Percentiles rank a stretch among this genome's conserved stretches.
Conservation (phyloP, 2,329 filamentous ascomycete species). For the Cordyceps tenuipes region DNA sequence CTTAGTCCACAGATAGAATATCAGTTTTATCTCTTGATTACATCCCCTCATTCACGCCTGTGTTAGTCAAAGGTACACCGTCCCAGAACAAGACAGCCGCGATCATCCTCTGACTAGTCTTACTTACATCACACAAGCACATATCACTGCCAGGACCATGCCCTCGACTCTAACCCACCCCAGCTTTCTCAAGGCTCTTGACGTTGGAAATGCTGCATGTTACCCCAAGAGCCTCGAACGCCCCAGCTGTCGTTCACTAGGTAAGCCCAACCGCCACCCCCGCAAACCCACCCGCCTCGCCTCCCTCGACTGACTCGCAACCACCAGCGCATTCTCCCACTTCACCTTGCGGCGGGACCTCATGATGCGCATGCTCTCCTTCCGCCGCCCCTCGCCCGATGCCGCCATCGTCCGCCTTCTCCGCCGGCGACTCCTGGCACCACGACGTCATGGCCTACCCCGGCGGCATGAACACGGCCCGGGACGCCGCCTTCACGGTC, state of each 20-base stretch:
- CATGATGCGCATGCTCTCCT: slow-evolving; percentile 1
- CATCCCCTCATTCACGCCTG: neutral
- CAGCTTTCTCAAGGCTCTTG: no score
- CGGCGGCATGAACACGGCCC: neutral
- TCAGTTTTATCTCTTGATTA: no score
- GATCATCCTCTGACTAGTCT: no score
- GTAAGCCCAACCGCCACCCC: neutral
- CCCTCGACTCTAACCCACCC: no score
- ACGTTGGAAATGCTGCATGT: no score
- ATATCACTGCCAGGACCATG: no score
- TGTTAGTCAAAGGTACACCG: no score
- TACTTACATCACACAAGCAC: no score
- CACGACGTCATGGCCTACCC: slow-evolving; percentile 3
- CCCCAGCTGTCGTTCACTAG: no score
- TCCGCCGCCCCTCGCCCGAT: neutral
- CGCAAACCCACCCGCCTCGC: neutral
- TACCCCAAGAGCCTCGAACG: no score
- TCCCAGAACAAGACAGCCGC: no score
- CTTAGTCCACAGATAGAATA: no score
- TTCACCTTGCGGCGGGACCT: neutral
- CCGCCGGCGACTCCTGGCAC: slow-evolving; percentile 2
- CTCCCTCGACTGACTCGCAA: neutral
- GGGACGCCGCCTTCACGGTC: slow-evolving; percentile 18
- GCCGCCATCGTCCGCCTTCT: neutral
- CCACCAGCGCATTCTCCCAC: neutral